phyloP scores from a whole-genome alignment of 163 green algal species.

The Chlamydomonas reinhardtii region DNA sequence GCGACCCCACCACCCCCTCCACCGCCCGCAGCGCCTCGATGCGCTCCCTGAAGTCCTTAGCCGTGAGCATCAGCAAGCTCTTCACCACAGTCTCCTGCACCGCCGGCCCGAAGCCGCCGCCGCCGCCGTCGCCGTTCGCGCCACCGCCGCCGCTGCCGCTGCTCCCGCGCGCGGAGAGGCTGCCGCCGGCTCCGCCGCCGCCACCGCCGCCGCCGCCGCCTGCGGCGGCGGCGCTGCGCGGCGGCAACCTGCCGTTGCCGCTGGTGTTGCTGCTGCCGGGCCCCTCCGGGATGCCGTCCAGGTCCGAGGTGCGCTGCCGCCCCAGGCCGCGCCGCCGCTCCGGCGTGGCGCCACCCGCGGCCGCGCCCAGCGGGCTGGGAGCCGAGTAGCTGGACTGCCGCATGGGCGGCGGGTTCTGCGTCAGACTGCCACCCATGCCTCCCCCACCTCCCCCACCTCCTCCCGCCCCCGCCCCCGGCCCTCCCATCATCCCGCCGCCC shows the following conservation, averaged over 20 bases:
- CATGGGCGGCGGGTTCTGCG: conserved; percentile 33
- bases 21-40: conserved; percentile 65
- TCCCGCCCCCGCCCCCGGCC: no score
- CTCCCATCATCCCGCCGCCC: no score
- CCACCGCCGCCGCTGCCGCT: background rate
- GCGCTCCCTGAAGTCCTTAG: conserved; percentile 76
- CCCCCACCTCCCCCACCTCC: no score
- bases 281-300: conserved; percentile 36
- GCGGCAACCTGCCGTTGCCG: background rate
- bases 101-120: background rate
- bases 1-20: conserved; percentile 33
- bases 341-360: conserved; percentile 1
- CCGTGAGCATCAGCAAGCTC: conserved; percentile 49
- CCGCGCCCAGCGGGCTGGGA: conserved; percentile 9
- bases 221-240: background rate
- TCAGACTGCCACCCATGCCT: conserved; percentile 3
- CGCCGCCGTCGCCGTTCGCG: background rate
- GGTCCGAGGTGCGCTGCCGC: conserved; percentile 33
- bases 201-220: background rate
- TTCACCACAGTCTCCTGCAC: conserved; percentile 41
- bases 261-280: conserved; percentile 18
- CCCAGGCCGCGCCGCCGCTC: conserved; percentile 21
- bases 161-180: background rate
- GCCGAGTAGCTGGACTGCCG: conserved; percentile 47
- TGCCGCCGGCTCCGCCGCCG: background rate